These are phyloP conservation scores for Ascochyta pisi DNA, from an alignment of 2,329 filamentous ascomycete species.

Conservation along the genomic window DNA sequence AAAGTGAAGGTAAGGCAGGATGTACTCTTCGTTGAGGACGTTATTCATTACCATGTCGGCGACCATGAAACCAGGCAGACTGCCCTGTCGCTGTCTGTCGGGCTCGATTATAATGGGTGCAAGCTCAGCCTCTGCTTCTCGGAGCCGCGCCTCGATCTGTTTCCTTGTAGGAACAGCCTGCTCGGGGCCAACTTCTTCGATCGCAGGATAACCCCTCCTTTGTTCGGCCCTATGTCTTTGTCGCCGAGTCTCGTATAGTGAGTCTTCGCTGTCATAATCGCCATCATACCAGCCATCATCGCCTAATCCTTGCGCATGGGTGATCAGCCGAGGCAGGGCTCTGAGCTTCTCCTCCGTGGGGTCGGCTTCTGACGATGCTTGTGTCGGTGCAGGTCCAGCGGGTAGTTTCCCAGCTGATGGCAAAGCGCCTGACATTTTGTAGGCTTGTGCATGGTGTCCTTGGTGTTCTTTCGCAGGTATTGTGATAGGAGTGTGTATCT, in stretches of 20 bases:
- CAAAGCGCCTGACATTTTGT: slow-evolving; percentile 10
- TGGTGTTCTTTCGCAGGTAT: background rate
- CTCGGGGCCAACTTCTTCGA: slow-evolving; percentile 12
- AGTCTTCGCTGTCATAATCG: slow-evolving; percentile 13
- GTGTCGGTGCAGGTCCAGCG: slow-evolving; percentile 3
- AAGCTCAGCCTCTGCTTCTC: slow-evolving; percentile 23
- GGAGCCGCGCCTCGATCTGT: slow-evolving; percentile 23
- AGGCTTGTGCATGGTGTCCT: background rate
- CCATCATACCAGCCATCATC: slow-evolving; percentile 1
- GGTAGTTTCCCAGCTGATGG: slow-evolving; percentile 1
- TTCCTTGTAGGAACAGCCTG: slow-evolving; percentile 12
- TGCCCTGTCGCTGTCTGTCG: slow-evolving; percentile 28
- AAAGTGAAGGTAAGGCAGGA: slow-evolving; percentile 29
- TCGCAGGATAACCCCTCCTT: slow-evolving; percentile 3
- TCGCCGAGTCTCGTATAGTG: slow-evolving; percentile 5
- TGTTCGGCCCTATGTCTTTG: slow-evolving; percentile 7
- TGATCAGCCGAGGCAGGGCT: background rate
- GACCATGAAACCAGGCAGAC: slow-evolving; percentile 24
- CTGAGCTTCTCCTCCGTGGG: background rate
- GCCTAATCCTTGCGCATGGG: background rate
- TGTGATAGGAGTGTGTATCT: background rate
- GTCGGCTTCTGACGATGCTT: background rate
- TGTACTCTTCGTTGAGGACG: slow-evolving; percentile 21
- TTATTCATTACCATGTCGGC: slow-evolving; percentile 31
- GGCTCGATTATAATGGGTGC: slow-evolving; percentile 19